Base-by-base conservation (phyloP, 192 early-diverging fungal genomes). In the Oehlia diaphana region DNA sequence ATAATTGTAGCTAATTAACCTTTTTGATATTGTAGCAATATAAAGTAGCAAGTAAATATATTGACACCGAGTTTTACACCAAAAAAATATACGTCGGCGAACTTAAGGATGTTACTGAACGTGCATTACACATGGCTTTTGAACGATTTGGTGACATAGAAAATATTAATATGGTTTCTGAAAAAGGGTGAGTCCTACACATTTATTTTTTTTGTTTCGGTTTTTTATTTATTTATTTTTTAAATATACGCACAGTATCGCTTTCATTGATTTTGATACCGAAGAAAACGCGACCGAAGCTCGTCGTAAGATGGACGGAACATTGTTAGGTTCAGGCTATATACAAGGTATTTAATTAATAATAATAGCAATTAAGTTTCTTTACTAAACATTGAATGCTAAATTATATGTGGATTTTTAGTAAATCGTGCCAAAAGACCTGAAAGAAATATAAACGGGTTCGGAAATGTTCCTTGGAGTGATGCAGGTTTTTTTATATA, bases 401-500 rank as follows among this genome's bases (percentile, higher is more conserved):
- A n/a, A 64, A 39, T 63, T 49, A 4, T 3, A 19, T 53, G 13
- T 47, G 26, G 14, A 33, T 8, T 66, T 28, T 2, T 31, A 82
- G 84, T 85, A 47, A 85, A 85, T 69, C 77, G 84, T 10, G 84
- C 84, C 16, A 85, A 84, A 64, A 79, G 83, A 69, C 84, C 84
- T 16, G 84, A 85, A 83, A 65, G 83, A 65, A 85, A 84, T 67
- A 47, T 74, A 4, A 83, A 82, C 66, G 84, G 84, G 3, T 85
- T 84, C 74, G 84, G 84, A 47, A 85, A 85, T 74, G 74, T 85
- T 42, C 84, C 84, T 49, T 85, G 84, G 84, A 81, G 70, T 69
- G 84, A 85, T 78, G 84, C 83, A 79, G 84, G 82, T 85, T 66
- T n/a, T 39, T 31, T 8, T 31, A 42, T 42, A n/a, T 8, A 44